phyloP scores from a whole-genome alignment of 768 basidiomycete genomes.

The Punctularia strigosozonata region DNA sequence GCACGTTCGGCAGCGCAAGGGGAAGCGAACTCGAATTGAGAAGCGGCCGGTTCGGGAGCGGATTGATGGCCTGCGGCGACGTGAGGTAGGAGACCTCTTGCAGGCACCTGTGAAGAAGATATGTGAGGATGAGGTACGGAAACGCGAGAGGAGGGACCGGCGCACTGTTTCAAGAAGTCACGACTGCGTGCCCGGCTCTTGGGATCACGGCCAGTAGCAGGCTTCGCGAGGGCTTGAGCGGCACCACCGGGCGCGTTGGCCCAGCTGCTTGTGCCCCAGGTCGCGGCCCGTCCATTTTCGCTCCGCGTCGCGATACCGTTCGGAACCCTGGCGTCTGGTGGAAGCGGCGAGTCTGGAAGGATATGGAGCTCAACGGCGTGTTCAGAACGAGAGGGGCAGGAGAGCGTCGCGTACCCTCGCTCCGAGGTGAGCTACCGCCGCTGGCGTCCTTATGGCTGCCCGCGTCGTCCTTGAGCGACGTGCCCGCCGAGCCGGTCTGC shows the following conservation, averaged over 20 bases:
- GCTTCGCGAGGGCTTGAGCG: slow-evolving; percentile 49
- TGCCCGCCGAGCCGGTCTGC: too few relatives aligned
- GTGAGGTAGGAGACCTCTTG: slow-evolving; percentile 98
- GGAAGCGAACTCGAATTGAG: slow-evolving; percentile 53
- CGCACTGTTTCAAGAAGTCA: slow-evolving; percentile 95
- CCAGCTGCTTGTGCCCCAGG: slow-evolving; percentile 40
- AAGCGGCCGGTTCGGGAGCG: slow-evolving; percentile 79
- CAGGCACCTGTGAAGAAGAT: slow-evolving; percentile 51
- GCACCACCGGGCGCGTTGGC: slow-evolving; percentile 32
- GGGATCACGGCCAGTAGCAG: slow-evolving; percentile 79
- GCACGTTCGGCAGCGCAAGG: slow-evolving; percentile 57
- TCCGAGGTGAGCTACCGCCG: slow-evolving; percentile 72
- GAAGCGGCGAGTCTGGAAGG: slow-evolving; percentile 55
- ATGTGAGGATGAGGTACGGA: slow-evolving; percentile 5
- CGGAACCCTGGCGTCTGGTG: slow-evolving; percentile 47
- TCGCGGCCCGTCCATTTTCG: slow-evolving; percentile 37
- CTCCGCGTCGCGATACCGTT: slow-evolving; percentile 44
- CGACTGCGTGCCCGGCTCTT: slow-evolving; percentile 89
- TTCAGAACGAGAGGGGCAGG: slow-evolving; percentile 4
- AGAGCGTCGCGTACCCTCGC: slow-evolving; percentile 47
- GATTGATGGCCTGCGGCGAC: slow-evolving; percentile 95
- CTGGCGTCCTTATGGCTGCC: slow-evolving; percentile 71
- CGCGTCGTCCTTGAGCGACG: slow-evolving; percentile 50
- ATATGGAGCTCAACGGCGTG: slow-evolving; percentile 6
- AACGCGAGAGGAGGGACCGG: slow-evolving; percentile 8